phyloP scores from a whole-genome alignment of 1,139 yeast genomes.

The Keqinozyma sinolaborantium region DNA sequence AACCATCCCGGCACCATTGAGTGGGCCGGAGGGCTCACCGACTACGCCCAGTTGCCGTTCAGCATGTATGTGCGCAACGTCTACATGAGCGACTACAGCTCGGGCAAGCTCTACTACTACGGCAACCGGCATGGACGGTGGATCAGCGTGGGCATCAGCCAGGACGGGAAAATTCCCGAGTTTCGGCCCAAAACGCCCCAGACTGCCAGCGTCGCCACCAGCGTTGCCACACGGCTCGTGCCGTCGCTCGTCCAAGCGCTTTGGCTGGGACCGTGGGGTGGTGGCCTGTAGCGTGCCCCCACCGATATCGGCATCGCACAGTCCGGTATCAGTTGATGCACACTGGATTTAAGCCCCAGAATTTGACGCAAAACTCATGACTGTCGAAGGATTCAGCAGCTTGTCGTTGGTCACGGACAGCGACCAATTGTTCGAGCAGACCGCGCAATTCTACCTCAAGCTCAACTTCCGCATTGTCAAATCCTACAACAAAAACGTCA shows the following conservation, averaged over 20 bases:
- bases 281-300: too few relatives aligned
- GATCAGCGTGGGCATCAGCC: slow-evolving; percentile 3
- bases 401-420: slow-evolving; percentile 59
- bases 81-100: slow-evolving; percentile 29
- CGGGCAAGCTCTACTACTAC: slow-evolving; percentile 27
- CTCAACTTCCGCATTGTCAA: slow-evolving; percentile 61
- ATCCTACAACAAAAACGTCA: slow-evolving; percentile 43
- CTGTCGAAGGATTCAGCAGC: slow-evolving; percentile 30
- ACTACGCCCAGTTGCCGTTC: slow-evolving; percentile 32
- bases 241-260: background rate
- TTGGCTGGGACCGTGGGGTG: too few relatives aligned
- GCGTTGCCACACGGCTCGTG: background rate
- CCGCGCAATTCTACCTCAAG: slow-evolving; percentile 50
- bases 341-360: too few relatives aligned
- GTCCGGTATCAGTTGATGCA: background rate
- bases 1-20: slow-evolving; percentile 34
- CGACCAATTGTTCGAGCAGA: slow-evolving; percentile 38
- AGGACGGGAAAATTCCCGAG: slow-evolving; percentile 1
- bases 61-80: slow-evolving; percentile 29
- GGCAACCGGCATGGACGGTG: slow-evolving; percentile 16
- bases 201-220: slow-evolving; percentile 1
- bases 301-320: background rate
- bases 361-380: too few relatives aligned
- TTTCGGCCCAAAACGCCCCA: too few relatives aligned
- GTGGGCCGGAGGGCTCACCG: slow-evolving; percentile 43